Conservation (phyloP, 2,329 filamentous ascomycete genomes). For the Aspergillus quadrilineatus region DNA sequence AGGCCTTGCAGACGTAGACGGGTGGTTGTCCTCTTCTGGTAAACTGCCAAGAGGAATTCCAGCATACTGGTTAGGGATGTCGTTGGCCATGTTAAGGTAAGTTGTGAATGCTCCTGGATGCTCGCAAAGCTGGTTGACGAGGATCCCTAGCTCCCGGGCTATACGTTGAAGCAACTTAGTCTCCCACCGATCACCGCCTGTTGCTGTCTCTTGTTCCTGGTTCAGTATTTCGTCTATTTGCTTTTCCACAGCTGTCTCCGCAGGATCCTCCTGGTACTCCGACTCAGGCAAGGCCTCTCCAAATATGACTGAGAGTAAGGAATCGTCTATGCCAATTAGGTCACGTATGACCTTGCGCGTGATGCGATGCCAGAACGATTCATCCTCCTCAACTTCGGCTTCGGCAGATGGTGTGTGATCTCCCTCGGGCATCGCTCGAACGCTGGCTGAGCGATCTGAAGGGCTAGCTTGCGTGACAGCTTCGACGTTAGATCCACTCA, state of each 20-base stretch:
- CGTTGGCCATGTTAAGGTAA: slow-evolving; percentile 66
- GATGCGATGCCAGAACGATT: slow-evolving; percentile 75
- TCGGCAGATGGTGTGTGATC: slow-evolving; percentile 42
- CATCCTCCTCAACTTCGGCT: slow-evolving; percentile 50
- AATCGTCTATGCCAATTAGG: slow-evolving; percentile 86
- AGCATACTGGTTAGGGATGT: slow-evolving; percentile 68
- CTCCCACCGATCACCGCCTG: slow-evolving; percentile 46
- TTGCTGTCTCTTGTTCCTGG: slow-evolving; percentile 27
- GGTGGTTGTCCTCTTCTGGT: slow-evolving; percentile 26
- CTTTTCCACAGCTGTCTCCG: slow-evolving; percentile 34
- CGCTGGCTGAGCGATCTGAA: slow-evolving; percentile 20
- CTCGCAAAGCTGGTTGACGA: slow-evolving; percentile 79
- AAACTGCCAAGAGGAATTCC: slow-evolving; percentile 60
- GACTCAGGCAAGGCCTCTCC: slow-evolving; percentile 68
- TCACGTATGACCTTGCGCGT: slow-evolving; percentile 85
- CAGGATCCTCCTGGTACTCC: slow-evolving; percentile 18
- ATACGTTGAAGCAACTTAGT: slow-evolving; percentile 77
- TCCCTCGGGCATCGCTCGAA: slow-evolving; percentile 56
- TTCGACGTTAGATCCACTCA: slow-evolving; percentile 23
- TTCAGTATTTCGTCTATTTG: slow-evolving; percentile 36
- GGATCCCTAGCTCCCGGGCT: slow-evolving; percentile 77
- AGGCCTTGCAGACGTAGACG: slow-evolving; percentile 18
- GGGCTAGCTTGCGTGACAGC: slow-evolving; percentile 18
- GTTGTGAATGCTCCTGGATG: slow-evolving; percentile 88
- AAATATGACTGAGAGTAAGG: slow-evolving; percentile 78